These are phyloP conservation scores for Emydomyces testavorans DNA, from an alignment of 2,329 filamentous ascomycete genomes.

Conservation along the genomic window DNA sequence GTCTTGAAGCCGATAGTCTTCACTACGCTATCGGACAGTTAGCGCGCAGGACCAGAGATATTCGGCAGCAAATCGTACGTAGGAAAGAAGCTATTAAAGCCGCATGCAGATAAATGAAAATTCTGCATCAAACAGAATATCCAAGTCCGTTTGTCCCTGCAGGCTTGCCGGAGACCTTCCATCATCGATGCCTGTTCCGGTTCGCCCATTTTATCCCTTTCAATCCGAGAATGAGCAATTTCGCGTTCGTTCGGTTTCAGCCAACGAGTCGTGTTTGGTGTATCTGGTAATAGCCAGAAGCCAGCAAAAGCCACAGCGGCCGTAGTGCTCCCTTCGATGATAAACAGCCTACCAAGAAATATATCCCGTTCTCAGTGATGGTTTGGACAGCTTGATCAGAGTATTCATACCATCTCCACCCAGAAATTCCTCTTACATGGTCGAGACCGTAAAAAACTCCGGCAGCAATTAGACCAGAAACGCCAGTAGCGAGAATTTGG, in stretches of 20 bases:
- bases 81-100: slow-evolving; percentile 37
- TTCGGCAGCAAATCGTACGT: slow-evolving; percentile 18
- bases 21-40: slow-evolving; percentile 37
- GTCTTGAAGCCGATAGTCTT: slow-evolving; percentile 38
- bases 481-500: slow-evolving; percentile 17
- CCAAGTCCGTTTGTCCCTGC: slow-evolving; percentile 42
- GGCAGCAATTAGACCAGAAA: slow-evolving; percentile 18
- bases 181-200: slow-evolving; percentile 37
- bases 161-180: slow-evolving; percentile 41
- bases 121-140: slow-evolving; percentile 47
- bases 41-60: slow-evolving; percentile 31
- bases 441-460: slow-evolving; percentile 24
- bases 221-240: slow-evolving; percentile 40
- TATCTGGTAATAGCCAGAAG: slow-evolving; percentile 17
- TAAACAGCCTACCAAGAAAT: slow-evolving; percentile 16
- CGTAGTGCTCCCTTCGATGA: slow-evolving; percentile 16
- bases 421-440: slow-evolving; percentile 22
- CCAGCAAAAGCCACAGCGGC: slow-evolving; percentile 15
- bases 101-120: slow-evolving; percentile 44
- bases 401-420: slow-evolving; percentile 44
- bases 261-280: slow-evolving; percentile 17
- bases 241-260: slow-evolving; percentile 24
- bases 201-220: slow-evolving; percentile 42
- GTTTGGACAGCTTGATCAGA: slow-evolving; percentile 23
- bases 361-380: neutral